phyloP scores from a whole-genome alignment of 768 basidiomycete genomes.

The Krasilnikovozyma curviuscula region DNA sequence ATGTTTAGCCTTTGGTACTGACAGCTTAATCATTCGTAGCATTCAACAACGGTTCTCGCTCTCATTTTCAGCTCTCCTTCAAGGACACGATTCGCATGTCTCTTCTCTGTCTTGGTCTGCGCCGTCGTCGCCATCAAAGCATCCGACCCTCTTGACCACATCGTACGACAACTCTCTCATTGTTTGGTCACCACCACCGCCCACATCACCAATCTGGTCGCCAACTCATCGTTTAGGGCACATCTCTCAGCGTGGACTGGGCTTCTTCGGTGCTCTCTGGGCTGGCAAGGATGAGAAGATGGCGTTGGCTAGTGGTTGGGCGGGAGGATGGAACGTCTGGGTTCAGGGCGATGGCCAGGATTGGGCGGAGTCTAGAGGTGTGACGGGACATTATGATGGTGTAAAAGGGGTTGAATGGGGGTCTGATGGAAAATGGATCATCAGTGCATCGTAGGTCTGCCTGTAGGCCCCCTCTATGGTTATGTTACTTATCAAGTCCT shows the following conservation, averaged over 20 bases:
- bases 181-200: conserved; percentile 61
- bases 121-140: conserved; percentile 6
- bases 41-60: conserved; percentile 47
- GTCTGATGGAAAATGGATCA: conserved; percentile 60
- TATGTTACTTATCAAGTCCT: background rate
- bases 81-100: conserved; percentile 89
- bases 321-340: conserved; percentile 80
- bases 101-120: conserved; percentile 76
- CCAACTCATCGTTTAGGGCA: conserved; percentile 66
- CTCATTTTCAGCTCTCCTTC: conserved; percentile 76
- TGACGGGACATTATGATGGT: conserved; percentile 65
- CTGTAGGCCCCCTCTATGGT: too few species aligned
- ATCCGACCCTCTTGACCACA: conserved; percentile 58
- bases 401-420: conserved; percentile 75
- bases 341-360: conserved; percentile 8
- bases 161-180: conserved; percentile 92
- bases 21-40: conserved; percentile 20
- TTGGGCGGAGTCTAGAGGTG: conserved; percentile 62
- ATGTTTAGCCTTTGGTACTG: background rate
- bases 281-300: conserved; percentile 36
- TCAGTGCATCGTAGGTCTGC: conserved; percentile 60
- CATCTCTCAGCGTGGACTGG: conserved; percentile 64
- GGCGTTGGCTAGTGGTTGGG: conserved; percentile 78
- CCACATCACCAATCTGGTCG: background rate
- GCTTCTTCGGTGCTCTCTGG: conserved; percentile 86